Evolutionary conservation across 2,329 filamentous ascomycete genomes (phyloP), one percentile per base, ranked within the genome.

Genomic region (Aspergillus piperis): DNA sequence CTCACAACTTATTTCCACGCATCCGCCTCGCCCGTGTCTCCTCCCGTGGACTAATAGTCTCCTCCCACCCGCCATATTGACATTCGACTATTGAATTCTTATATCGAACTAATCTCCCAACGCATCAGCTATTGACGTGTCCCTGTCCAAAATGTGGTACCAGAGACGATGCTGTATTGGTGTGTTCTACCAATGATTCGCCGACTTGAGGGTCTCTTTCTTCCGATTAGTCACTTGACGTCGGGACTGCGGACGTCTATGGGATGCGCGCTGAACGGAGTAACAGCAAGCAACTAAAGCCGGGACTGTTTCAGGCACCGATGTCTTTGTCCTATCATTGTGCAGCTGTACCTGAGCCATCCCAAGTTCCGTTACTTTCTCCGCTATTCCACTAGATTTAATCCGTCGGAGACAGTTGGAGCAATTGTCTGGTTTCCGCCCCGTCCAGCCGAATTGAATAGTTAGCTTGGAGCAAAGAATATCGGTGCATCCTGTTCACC

Each of bases 91-190:
- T 53, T 53, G 50, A 55, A 19, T 42, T 49, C 44, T 49, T 49
- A 25, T 36, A 49, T 11, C 11, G 25, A 49, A 49, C 44, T 49
- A 49, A 49, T 25, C 11, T 11, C 25, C 53, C 39, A 54, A 47
- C 53, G 10, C 41, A 42, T 55, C 53, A 55, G 25, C 53, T 55
- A 55, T 55, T 55, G 53, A 55, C 53, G 53, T 55, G 53, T 41
- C 27, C 53, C n/a, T 15, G n/a, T 17, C 53, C 25, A 55, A n/a
- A 15, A 21, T 21, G 36, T 23, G 51, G 51, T 53, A 41, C 32
- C 32, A 13, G 32, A 36, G 32, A 36, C 3, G 32, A 36, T 36
- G 32, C 1, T 32, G 30, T 11, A 36, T 5, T 36, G 5, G 32
- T 15, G 8, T 8, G 47, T 23, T 30, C 25, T 32, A 8, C 47